Evolutionary conservation across 2,329 filamentous ascomycete genomes (phyloP).

Genomic region (Colletotrichum falcatum): DNA sequence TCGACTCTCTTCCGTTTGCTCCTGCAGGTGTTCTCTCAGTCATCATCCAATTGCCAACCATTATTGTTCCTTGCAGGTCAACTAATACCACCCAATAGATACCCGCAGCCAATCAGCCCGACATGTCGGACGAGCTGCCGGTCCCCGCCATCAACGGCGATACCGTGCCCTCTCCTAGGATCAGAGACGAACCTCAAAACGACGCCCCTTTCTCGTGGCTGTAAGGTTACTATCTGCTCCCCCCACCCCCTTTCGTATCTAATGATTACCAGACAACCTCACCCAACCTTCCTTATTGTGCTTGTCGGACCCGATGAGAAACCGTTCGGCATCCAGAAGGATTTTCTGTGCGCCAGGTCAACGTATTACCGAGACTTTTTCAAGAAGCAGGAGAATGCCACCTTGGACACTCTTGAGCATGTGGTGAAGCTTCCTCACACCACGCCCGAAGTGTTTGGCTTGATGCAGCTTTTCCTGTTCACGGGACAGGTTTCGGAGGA

Average conservation of each 20-base stretch:
- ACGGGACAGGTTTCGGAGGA: conserved; percentile 61
- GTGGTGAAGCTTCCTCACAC: conserved; percentile 63
- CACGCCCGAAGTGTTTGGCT: conserved; percentile 64
- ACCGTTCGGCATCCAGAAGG: conserved; percentile 69
- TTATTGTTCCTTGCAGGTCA: not conserved
- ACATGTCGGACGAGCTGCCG: conserved; percentile 26
- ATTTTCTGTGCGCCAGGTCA: conserved; percentile 67
- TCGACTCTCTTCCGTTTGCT: not conserved
- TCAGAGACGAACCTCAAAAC: conserved; percentile 1
- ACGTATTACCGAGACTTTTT: conserved; percentile 62
- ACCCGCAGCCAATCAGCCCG: conserved; percentile 1
- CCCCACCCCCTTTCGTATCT: conserved; percentile 10
- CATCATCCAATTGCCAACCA: not conserved
- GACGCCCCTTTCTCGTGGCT: conserved; percentile 53
- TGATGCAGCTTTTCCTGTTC: conserved; percentile 66
- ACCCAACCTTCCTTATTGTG: conserved; percentile 67
- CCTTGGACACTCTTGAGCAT: conserved; percentile 59
- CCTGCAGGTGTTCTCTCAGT: not conserved
- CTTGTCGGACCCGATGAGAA: conserved; percentile 64
- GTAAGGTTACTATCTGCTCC: conserved; percentile 44
- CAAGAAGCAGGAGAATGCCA: conserved; percentile 44
- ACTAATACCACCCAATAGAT: conserved; percentile 16
- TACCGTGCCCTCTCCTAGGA: not conserved
- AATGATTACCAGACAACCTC: conserved; percentile 59
- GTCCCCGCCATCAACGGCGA: conserved; percentile 27